A percentile compares a stretch with the other conserved stretches of the same genome.
These are phyloP conservation scores for Neocallimastix lanati DNA, from an alignment of 192 early-diverging fungal species.

Conservation along the genomic window DNA sequence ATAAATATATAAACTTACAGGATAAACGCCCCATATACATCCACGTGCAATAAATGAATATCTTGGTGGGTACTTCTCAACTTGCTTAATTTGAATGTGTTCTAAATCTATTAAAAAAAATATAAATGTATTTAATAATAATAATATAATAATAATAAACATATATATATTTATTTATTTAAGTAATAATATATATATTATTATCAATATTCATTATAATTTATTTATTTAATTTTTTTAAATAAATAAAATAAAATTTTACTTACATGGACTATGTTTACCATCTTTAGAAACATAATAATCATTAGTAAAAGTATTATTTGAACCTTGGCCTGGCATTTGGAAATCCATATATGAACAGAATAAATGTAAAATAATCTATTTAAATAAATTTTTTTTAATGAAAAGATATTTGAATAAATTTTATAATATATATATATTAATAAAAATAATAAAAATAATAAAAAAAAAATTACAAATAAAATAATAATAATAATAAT, in stretches of 20 bases:
- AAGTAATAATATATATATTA: too few species aligned
- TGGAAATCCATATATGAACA: conserved; percentile 17
- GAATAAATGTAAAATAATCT: conserved; percentile 19
- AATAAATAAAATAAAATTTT: background rate
- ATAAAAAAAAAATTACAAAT: too few species aligned
- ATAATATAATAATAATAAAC: too few species aligned
- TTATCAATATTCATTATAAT: too few species aligned
- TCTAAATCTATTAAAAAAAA: background rate
- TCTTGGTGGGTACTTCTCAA: conserved; percentile 13
- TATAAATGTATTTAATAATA: too few species aligned
- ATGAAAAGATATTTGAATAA: too few species aligned
- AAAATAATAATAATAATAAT: too few species aligned
- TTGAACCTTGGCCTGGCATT: conserved; percentile 12
- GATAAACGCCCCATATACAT: conserved; percentile 12
- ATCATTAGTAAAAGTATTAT: conserved; percentile 10
- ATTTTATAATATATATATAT: too few species aligned
- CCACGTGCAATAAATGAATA: conserved; percentile 10
- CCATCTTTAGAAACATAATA: conserved; percentile 10
- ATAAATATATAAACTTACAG: conserved; percentile 10
- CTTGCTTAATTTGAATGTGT: conserved; percentile 14
- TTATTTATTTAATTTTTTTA: too few species aligned
- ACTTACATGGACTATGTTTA: conserved; percentile 9
- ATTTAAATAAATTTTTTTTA: too few species aligned
- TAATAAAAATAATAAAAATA: too few species aligned
- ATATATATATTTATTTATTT: too few species aligned